Conservation (phyloP, 2,329 filamentous ascomycete genomes). For the Colletotrichum lindemuthianum region DNA sequence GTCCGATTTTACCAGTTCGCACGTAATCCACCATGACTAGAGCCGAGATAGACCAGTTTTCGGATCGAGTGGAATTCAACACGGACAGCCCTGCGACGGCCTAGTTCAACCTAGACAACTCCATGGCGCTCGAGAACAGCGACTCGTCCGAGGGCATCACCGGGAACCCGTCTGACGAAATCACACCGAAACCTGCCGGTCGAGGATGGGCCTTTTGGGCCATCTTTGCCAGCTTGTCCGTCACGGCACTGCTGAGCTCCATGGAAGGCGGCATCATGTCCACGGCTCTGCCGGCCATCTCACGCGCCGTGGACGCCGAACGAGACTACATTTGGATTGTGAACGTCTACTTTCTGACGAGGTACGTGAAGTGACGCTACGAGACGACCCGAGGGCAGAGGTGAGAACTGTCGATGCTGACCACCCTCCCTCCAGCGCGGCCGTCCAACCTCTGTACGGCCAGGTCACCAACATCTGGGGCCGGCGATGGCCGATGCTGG, state of each 20-base stretch:
- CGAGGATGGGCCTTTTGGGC: constrained; percentile 41
- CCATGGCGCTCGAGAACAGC: too few species aligned
- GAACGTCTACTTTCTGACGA: constrained; percentile 17
- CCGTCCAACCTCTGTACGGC: constrained; percentile 39
- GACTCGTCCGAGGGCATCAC: too few species aligned
- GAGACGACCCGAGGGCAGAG: too few species aligned
- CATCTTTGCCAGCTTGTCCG: constrained; percentile 37
- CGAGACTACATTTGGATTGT: constrained; percentile 40
- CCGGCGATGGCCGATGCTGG: constrained; percentile 33
- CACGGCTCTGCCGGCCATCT: constrained; percentile 43
- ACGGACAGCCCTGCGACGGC: too few species aligned
- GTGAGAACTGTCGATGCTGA: too few species aligned
- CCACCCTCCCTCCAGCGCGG: constrained; percentile 1
- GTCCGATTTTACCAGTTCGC: too few species aligned
- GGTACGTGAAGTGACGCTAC: too few species aligned
- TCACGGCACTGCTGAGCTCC: constrained; percentile 40
- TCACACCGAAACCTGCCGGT: not conserved
- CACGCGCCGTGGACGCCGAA: constrained; percentile 37
- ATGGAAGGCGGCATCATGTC: constrained; percentile 43
- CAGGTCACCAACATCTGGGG: constrained; percentile 40
- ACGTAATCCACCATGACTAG: too few species aligned
- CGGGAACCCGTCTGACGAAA: too few species aligned
- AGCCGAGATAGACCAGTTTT: too few species aligned
- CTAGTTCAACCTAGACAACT: too few species aligned
- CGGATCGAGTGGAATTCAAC: too few species aligned